Conservation (phyloP, 345 rosid genomes). For the Hibiscus tridactylites region DNA sequence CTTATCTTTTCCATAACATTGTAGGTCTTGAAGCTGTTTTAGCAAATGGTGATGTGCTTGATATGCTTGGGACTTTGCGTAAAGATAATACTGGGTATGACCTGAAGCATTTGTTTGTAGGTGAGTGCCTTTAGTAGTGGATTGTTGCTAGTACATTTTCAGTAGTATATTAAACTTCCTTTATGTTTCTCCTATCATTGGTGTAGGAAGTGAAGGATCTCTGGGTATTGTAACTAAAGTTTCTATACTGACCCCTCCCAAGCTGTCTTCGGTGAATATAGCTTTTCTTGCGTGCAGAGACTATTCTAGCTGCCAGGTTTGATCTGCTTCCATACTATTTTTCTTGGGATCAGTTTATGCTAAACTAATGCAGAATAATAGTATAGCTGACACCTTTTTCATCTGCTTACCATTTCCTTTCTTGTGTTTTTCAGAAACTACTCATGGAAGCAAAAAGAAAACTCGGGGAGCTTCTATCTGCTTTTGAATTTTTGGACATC, state of each 20-base stretch:
- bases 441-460: slow-evolving; percentile 72
- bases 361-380: background rate
- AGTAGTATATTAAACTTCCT: background rate
- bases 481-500: slow-evolving; percentile 82
- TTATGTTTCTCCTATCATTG: slow-evolving; percentile 6
- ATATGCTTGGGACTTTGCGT: slow-evolving; percentile 87
- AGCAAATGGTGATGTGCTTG: slow-evolving; percentile 82
- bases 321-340: slow-evolving; percentile 9
- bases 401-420: slow-evolving; percentile 7
- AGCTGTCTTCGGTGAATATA: slow-evolving; percentile 68
- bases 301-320: slow-evolving; percentile 85
- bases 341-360: background rate
- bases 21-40: slow-evolving; percentile 88
- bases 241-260: slow-evolving; percentile 79
- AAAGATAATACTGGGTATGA: slow-evolving; percentile 97
- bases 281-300: slow-evolving; percentile 88
- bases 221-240: slow-evolving; percentile 92
- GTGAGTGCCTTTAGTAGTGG: slow-evolving; percentile 25
- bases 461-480: slow-evolving; percentile 92
- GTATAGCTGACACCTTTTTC: background rate
- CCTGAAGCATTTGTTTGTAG: slow-evolving; percentile 91
- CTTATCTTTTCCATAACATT: slow-evolving; percentile 2
- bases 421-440: slow-evolving; percentile 50
- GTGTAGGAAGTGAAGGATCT: slow-evolving; percentile 91
- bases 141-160: background rate